phyloP scores from a whole-genome alignment of 169 alveolate genomes.

The Theileria parva region DNA sequence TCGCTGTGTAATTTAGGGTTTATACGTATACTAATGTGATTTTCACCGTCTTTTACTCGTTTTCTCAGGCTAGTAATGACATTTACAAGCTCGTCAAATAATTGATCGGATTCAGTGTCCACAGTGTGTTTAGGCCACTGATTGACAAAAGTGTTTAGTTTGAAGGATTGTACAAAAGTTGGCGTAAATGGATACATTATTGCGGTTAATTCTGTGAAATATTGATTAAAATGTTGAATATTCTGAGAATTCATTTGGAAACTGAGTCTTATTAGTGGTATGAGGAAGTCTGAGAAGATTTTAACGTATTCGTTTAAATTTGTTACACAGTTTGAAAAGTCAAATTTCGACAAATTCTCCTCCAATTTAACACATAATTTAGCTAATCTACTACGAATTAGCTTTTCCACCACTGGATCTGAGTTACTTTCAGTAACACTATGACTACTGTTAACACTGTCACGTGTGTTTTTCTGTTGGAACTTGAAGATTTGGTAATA shows the following conservation, averaged over 20 bases:
- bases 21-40: neutral
- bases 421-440: neutral
- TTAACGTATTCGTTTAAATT: slow-evolving; percentile 14
- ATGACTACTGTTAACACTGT: neutral
- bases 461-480: neutral
- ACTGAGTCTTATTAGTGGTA: slow-evolving; percentile 27
- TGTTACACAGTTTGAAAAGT: slow-evolving; percentile 20
- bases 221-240: neutral
- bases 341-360: slow-evolving; percentile 11
- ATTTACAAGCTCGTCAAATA: neutral
- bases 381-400: slow-evolving; percentile 2
- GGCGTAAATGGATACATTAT: slow-evolving; percentile 41
- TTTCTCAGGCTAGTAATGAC: neutral
- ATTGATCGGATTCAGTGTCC: no score
- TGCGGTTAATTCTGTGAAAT: slow-evolving; percentile 1
- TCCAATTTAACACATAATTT: slow-evolving; percentile 6
- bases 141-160: neutral
- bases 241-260: neutral
- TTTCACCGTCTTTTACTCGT: neutral
- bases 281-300: slow-evolving; percentile 32
- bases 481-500: slow-evolving; percentile 7
- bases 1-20: neutral
- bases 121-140: neutral
- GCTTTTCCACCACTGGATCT: neutral
- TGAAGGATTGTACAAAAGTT: slow-evolving; percentile 22